Percentiles rank a stretch among this genome's conserved stretches.
These are phyloP conservation scores for Coniophora puteana DNA, from an alignment of 1,284 basidiomycete species.

Conservation along the genomic window DNA sequence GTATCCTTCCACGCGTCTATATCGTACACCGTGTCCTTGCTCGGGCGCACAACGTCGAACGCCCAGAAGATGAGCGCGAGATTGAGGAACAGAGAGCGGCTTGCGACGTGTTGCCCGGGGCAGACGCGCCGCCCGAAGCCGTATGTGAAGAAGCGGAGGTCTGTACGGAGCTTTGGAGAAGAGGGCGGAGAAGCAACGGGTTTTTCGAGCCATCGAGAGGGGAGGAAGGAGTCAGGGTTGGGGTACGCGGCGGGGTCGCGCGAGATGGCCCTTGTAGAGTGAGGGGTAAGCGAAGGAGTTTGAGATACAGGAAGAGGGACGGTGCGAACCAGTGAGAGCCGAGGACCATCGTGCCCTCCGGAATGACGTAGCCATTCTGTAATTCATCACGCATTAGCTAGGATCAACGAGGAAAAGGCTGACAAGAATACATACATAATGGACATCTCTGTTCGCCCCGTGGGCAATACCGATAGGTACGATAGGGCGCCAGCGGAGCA, in stretches of 20 bases:
- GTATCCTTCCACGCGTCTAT: no score
- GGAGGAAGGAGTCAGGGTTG: background rate
- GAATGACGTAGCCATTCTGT: background rate
- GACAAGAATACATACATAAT: constrained; percentile 27
- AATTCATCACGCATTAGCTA: no score
- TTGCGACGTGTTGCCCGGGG: no score
- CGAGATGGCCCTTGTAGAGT: background rate
- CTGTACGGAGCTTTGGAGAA: constrained; percentile 13
- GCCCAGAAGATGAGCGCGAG: no score
- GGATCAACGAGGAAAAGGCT: no score
- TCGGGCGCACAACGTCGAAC: no score
- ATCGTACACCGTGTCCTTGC: no score
- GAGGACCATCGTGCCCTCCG: background rate
- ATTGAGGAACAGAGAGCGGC: no score
- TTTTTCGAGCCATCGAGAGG: background rate
- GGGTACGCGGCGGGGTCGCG: background rate
- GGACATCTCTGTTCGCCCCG: constrained; percentile 24
- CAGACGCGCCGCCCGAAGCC: constrained; percentile 21
- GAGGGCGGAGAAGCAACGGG: background rate
- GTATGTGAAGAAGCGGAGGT: background rate
- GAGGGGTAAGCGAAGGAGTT: background rate
- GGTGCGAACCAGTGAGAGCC: background rate
- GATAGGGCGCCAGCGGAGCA: constrained; percentile 43
- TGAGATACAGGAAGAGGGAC: background rate
- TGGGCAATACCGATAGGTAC: constrained; percentile 25